phyloP scores from a whole-genome alignment of 2,329 filamentous ascomycete species.

The Lanzia echinophila region DNA sequence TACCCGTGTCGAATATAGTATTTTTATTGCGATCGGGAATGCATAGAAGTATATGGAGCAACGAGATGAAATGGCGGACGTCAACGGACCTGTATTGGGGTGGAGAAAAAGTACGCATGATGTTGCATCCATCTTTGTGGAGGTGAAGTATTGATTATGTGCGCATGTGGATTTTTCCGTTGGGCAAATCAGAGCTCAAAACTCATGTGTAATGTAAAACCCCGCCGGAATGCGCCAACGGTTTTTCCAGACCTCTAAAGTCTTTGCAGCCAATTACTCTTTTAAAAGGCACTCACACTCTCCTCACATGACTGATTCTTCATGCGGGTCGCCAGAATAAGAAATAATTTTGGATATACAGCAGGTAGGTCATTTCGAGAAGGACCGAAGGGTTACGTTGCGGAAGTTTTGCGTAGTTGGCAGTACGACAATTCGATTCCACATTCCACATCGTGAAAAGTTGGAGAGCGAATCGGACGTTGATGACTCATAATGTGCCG shows the following conservation, averaged over 20 bases:
- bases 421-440: constrained; percentile 1
- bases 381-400: constrained; percentile 13
- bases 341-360: background rate
- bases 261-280: constrained; percentile 17
- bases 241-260: background rate
- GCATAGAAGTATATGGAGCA: constrained; percentile 1
- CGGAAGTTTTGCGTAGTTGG: constrained; percentile 1
- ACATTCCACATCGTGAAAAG: background rate
- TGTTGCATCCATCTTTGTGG: constrained; percentile 7
- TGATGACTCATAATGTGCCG: background rate
- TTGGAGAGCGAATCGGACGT: background rate
- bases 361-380: constrained; percentile 17
- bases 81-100: constrained; percentile 1
- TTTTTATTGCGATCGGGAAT: background rate
- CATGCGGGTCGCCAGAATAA: constrained; percentile 25
- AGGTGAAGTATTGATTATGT: constrained; percentile 5
- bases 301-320: constrained; percentile 28
- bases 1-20: background rate
- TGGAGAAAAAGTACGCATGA: constrained; percentile 9
- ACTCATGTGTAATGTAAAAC: background rate
- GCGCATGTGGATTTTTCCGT: background rate
- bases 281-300: constrained; percentile 22
- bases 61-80: background rate
- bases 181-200: background rate
- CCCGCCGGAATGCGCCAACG: constrained; percentile 1